Percentiles rank a stretch among this genome's conserved stretches.
phyloP scores from a whole-genome alignment of 331 rosid species.

The Quercus lobata region DNA sequence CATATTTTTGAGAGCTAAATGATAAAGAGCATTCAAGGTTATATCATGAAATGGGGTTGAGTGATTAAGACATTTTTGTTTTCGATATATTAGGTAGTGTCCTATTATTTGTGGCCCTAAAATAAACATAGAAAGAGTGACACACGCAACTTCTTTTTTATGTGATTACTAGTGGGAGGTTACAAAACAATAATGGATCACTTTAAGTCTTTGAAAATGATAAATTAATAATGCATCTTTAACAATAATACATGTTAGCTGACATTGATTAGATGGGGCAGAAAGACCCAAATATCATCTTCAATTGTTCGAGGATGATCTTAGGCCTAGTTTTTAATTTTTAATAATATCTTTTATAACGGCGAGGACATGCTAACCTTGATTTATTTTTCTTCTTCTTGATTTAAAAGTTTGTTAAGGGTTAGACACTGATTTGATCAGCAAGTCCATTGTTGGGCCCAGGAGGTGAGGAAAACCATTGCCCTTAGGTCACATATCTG shows the following conservation, averaged over 20 bases:
- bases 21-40: neutral
- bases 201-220: neutral
- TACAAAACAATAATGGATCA: neutral
- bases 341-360: neutral
- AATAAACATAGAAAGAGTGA: neutral
- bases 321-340: neutral
- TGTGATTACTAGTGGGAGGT: neutral
- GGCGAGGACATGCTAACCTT: neutral
- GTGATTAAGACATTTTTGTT: neutral
- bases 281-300: neutral
- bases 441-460: too few species aligned
- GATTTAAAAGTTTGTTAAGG: neutral
- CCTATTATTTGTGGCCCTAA: neutral
- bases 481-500: too few species aligned
- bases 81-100: neutral
- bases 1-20: neutral
- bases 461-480: too few species aligned
- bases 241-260: neutral
- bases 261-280: neutral
- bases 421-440: too few species aligned
- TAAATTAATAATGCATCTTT: neutral
- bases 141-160: too few species aligned
- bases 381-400: neutral
- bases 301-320: neutral
- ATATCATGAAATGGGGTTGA: neutral